These are phyloP conservation scores for Cephalotrichum gorgonifer DNA, from an alignment of 2,329 filamentous ascomycete genomes.

Conservation along the genomic window DNA sequence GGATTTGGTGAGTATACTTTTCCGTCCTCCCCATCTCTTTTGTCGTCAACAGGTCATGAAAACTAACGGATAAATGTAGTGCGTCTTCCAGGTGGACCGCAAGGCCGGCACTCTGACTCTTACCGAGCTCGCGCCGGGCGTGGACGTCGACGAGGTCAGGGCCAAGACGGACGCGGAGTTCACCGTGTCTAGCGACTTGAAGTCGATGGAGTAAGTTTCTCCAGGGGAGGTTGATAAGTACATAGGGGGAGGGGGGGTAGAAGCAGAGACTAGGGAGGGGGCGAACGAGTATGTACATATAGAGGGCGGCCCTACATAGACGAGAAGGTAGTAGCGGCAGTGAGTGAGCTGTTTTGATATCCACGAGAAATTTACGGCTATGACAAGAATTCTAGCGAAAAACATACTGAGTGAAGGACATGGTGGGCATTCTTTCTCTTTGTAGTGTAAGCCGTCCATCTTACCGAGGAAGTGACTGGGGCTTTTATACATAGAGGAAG, in stretches of 20 bases:
- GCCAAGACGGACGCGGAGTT: constrained; percentile 63
- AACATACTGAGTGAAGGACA: no score
- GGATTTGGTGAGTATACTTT: constrained; percentile 47
- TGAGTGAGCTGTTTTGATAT: no score
- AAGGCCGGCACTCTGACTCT: constrained; percentile 51
- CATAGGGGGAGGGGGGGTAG: background rate
- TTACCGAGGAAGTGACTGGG: no score
- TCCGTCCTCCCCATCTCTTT: background rate
- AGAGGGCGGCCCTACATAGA: no score
- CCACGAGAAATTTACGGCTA: no score
- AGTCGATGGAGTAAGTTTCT: background rate
- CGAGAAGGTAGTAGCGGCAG: no score
- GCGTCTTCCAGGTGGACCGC: constrained; percentile 61
- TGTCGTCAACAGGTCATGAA: background rate
- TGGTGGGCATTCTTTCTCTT: no score
- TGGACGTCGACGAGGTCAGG: constrained; percentile 57
- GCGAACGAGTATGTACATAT: background rate
- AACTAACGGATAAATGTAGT: constrained; percentile 24
- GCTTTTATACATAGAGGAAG: no score
- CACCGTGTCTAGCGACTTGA: background rate
- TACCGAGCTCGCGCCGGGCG: constrained; percentile 60
- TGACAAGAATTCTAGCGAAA: no score
- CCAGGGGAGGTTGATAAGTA: background rate
- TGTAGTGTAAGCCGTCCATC: no score
- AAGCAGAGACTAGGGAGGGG: no score